Percentiles rank a stretch among this genome's conserved stretches.
These are phyloP conservation scores for Alternaria sp. DNA, from an alignment of 2,329 filamentous ascomycete genomes.

Conservation along the genomic window DNA sequence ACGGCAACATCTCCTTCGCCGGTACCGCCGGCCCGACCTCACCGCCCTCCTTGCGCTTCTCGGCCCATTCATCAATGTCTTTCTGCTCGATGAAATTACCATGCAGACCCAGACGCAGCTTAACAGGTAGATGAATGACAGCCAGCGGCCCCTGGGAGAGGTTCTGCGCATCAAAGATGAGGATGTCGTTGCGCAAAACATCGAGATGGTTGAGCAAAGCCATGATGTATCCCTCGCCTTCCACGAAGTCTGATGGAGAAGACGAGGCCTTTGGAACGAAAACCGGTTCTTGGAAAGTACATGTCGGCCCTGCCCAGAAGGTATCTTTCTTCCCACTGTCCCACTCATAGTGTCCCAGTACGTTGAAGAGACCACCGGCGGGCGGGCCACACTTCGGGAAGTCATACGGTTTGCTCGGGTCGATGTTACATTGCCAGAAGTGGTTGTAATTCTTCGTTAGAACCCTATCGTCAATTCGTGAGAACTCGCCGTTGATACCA, in stretches of 20 bases:
- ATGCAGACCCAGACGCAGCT: slow-evolving; percentile 41
- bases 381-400: slow-evolving; percentile 42
- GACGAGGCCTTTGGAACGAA: slow-evolving; percentile 57
- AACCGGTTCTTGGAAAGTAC: slow-evolving; percentile 61
- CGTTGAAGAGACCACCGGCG: slow-evolving; percentile 42
- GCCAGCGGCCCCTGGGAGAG: slow-evolving; percentile 50
- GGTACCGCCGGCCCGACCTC: slow-evolving; percentile 30
- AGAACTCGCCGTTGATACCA: slow-evolving; percentile 53
- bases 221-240: slow-evolving; percentile 60
- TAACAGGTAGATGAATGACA: slow-evolving; percentile 50
- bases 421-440: slow-evolving; percentile 52
- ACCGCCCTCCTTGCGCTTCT: slow-evolving; percentile 37
- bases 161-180: slow-evolving; percentile 52
- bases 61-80: slow-evolving; percentile 39
- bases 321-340: slow-evolving; percentile 40
- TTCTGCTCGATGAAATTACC: slow-evolving; percentile 42
- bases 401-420: slow-evolving; percentile 40
- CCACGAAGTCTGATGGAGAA: slow-evolving; percentile 31
- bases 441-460: slow-evolving; percentile 49
- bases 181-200: slow-evolving; percentile 50
- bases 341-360: slow-evolving; percentile 44
- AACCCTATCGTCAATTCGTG: slow-evolving; percentile 55
- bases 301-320: slow-evolving; percentile 47
- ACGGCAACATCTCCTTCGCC: slow-evolving; percentile 34
- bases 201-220: slow-evolving; percentile 53